Evolutionary conservation across 1,139 yeast species (phyloP).

Genomic region (Magnusiomyces tetraspermus): DNA sequence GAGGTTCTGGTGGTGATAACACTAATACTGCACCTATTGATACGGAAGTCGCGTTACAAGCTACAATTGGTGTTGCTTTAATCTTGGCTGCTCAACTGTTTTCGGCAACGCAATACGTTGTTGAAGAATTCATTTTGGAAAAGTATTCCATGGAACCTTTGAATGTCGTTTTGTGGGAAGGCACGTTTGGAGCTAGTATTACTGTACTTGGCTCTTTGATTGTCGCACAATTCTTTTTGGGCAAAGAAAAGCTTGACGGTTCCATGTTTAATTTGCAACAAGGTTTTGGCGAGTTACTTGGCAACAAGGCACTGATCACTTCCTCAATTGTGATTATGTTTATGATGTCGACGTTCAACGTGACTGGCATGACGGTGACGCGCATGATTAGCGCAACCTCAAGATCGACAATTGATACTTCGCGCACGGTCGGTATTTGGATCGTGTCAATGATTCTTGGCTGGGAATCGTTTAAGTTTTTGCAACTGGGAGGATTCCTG

Average conservation of each 20-base stretch:
- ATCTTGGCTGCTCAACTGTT: slow-evolving; percentile 55
- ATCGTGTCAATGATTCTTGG: slow-evolving; percentile 58
- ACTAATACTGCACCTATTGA: too few relatives aligned
- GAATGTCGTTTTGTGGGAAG: slow-evolving; percentile 66
- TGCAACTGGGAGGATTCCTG: slow-evolving; percentile 61
- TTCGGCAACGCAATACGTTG: slow-evolving; percentile 68
- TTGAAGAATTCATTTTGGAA: slow-evolving; percentile 61
- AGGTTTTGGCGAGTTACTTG: slow-evolving; percentile 44
- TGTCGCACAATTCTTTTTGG: slow-evolving; percentile 38
- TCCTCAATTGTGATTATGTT: slow-evolving; percentile 60
- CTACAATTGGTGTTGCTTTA: slow-evolving; percentile 46
- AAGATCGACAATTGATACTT: slow-evolving; percentile 70
- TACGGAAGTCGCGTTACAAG: slow-evolving; percentile 21
- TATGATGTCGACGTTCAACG: slow-evolving; percentile 64
- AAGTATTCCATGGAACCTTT: slow-evolving; percentile 50
- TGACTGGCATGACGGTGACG: slow-evolving; percentile 65
- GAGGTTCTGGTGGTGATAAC: not conserved
- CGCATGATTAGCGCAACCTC: slow-evolving; percentile 62
- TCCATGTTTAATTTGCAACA: slow-evolving; percentile 51
- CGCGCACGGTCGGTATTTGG: slow-evolving; percentile 73
- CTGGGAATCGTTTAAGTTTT: slow-evolving; percentile 59
- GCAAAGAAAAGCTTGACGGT: slow-evolving; percentile 34
- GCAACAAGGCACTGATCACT: slow-evolving; percentile 35
- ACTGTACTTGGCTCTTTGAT: slow-evolving; percentile 39
- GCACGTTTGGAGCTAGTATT: slow-evolving; percentile 51